Evolutionary conservation across 129 eudicot species (phyloP).

Genomic region (Cynara cardunculus): DNA sequence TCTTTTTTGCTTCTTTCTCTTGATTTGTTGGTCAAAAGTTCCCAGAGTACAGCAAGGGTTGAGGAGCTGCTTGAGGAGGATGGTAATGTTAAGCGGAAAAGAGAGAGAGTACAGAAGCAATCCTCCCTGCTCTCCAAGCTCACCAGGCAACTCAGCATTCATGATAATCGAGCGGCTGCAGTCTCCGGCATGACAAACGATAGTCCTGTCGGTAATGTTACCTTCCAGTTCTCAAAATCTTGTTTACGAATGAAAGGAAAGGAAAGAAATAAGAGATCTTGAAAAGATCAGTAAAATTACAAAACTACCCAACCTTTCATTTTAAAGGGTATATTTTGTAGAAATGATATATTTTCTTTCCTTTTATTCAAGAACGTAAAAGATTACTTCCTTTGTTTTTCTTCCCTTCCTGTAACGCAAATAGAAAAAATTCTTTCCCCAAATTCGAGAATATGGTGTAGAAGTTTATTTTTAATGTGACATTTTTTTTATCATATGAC

Average conservation of each 20-base stretch:
- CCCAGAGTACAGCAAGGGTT: constrained; percentile 75
- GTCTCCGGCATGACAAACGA: constrained; percentile 58
- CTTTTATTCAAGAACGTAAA: too few species aligned
- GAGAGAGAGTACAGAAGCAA: constrained; percentile 83
- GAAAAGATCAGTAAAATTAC: neutral
- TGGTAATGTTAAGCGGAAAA: constrained; percentile 72
- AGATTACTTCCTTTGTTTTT: too few species aligned
- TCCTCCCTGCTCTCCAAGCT: constrained; percentile 93
- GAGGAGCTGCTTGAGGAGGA: constrained; percentile 97
- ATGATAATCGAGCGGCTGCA: constrained; percentile 93
- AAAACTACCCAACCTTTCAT: neutral
- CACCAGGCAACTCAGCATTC: constrained; percentile 78
- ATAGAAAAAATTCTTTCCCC: too few species aligned
- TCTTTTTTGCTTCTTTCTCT: neutral
- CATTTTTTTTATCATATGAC: neutral
- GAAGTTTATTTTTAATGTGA: too few species aligned
- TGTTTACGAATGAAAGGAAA: too few species aligned
- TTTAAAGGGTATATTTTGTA: neutral
- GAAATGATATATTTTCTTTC: neutral
- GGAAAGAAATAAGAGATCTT: neutral
- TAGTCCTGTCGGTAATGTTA: constrained; percentile 53
- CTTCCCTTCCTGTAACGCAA: too few species aligned
- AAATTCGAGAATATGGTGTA: too few species aligned
- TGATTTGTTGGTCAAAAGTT: constrained; percentile 36
- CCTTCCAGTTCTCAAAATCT: neutral